Evolutionary conservation across 306 rosid genomes (phyloP), one percentile per base, ranked within the genome.

Genomic region (Sphenostylis stenocarpa): DNA sequence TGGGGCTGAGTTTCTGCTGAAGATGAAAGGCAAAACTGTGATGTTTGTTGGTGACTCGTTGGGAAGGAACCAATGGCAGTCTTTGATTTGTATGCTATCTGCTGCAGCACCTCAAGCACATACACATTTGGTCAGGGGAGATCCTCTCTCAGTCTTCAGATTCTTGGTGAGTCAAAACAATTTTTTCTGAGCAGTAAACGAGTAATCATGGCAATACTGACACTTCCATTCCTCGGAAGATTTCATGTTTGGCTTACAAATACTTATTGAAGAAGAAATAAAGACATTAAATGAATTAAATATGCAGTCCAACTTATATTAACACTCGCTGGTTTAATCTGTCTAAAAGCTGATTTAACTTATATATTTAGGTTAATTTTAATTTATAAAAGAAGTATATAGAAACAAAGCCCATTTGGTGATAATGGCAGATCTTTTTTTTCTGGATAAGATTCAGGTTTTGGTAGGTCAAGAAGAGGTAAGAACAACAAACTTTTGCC

Each of bases 31-130:
- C 14, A 90, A 88, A 72, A 90, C 89, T 1, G 88, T 90, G 80
- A 87, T 90, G 91, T 92, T 92, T 77, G 96, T 88, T 5, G 97
- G 94, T 7, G 96, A 92, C 62, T 92, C 94, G 11, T 85, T 92
- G 55, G 97, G 96, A 20, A 80, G 94, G 82, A 92, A 92, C 61
- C 96, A 92, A 76, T 90, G 96, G 97, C 86, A 92, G 84, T 90
- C 96, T 39, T 83, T 92, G 86, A 83, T 92, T 74, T 92, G 97
- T 51, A 72, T 92, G 92, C 79, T 92, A 48, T 82, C 73, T 12
- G 79, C 91, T 65, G 76, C 89, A 48, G 88, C 84, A 51, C 88
- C 94, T 14, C 78, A 75, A 2, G 66, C 90, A 14, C 87, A 83
- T 24, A 87, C 92, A 7, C 89, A 92, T 66, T 49, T 89, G 77